A percentile compares a stretch with the other conserved stretches of the same genome.
phyloP scores from a whole-genome alignment of 2,329 filamentous ascomycete species.

The Aspergillus persii region DNA sequence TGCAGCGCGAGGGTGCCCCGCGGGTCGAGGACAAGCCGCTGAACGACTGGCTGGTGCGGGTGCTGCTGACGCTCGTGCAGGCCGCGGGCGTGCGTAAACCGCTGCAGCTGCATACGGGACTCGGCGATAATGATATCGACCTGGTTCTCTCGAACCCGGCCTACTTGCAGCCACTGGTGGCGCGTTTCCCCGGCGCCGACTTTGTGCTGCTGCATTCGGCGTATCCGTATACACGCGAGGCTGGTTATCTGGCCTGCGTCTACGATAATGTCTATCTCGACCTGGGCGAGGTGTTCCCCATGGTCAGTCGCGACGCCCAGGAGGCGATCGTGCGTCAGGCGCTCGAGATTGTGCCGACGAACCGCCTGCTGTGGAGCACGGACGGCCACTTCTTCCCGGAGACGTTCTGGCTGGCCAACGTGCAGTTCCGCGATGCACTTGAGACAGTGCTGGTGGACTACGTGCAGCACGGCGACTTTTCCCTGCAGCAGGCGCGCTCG shows the following conservation, averaged over 20 bases:
- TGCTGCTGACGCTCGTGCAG: constrained; percentile 59
- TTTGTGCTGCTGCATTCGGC: constrained; percentile 77
- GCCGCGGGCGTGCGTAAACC: constrained; percentile 60
- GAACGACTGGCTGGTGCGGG: constrained; percentile 68
- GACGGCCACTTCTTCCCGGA: constrained; percentile 79
- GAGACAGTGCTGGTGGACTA: constrained; percentile 67
- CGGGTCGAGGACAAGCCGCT: constrained; percentile 60
- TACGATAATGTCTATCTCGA: constrained; percentile 81
- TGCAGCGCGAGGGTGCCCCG: constrained; percentile 26
- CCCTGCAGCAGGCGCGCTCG: constrained; percentile 59
- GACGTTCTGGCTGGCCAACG: constrained; percentile 70
- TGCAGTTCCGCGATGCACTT: constrained; percentile 69
- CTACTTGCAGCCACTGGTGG: constrained; percentile 71
- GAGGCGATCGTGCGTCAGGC: constrained; percentile 68
- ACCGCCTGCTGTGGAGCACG: constrained; percentile 76
- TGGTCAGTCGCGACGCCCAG: constrained; percentile 73
- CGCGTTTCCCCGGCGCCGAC: constrained; percentile 65
- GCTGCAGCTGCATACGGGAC: constrained; percentile 78
- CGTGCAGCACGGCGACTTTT: constrained; percentile 62
- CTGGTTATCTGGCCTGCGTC: constrained; percentile 72
- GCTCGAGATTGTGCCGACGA: constrained; percentile 70
- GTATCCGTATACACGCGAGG: constrained; percentile 77
- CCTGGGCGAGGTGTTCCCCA: constrained; percentile 78
- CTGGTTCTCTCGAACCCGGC: constrained; percentile 70
- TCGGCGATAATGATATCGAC: constrained; percentile 76